Percentiles rank a stretch among this genome's conserved stretches.
Conservation (phyloP, 371 early-diverging fungal genomes). For the Saksenaea oblongispora region DNA sequence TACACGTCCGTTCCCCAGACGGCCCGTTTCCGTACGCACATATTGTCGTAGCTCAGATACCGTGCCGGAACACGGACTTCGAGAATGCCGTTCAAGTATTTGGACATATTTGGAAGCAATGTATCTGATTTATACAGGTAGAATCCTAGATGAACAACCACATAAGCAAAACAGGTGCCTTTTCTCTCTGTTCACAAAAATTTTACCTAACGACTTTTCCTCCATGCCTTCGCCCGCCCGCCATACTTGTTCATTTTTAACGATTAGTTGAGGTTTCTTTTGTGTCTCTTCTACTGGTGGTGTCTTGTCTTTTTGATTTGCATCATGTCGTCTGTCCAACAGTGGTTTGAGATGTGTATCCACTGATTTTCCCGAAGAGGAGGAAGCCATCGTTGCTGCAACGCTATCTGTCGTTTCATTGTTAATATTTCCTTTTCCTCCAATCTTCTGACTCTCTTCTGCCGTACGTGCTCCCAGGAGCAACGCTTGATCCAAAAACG, state of each 20-base stretch:
- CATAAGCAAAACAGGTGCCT: neutral
- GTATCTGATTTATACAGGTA: constrained; percentile 50
- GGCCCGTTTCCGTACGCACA: constrained; percentile 57
- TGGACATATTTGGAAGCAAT: constrained; percentile 53
- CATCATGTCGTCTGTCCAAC: neutral
- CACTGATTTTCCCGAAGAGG: neutral
- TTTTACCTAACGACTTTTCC: constrained; percentile 44
- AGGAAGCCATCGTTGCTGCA: neutral
- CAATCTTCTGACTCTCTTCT: neutral
- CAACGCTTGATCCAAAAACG: constrained; percentile 11
- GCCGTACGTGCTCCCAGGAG: neutral
- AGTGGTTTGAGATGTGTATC: neutral
- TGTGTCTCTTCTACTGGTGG: neutral
- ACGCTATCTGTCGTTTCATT: constrained; percentile 7
- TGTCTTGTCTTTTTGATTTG: constrained; percentile 1
- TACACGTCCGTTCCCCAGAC: constrained; percentile 90
- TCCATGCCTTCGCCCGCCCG: constrained; percentile 36
- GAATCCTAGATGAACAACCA: constrained; percentile 35
- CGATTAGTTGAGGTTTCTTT: constrained; percentile 41
- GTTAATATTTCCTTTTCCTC: neutral
- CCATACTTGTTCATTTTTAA: constrained; percentile 55
- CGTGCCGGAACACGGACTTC: constrained; percentile 59
- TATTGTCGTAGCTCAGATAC: constrained; percentile 57
- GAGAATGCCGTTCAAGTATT: constrained; percentile 52
- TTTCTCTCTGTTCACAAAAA: neutral